Conservation (phyloP, 2,329 filamentous ascomycete species). For the Colletotrichum sp. region DNA sequence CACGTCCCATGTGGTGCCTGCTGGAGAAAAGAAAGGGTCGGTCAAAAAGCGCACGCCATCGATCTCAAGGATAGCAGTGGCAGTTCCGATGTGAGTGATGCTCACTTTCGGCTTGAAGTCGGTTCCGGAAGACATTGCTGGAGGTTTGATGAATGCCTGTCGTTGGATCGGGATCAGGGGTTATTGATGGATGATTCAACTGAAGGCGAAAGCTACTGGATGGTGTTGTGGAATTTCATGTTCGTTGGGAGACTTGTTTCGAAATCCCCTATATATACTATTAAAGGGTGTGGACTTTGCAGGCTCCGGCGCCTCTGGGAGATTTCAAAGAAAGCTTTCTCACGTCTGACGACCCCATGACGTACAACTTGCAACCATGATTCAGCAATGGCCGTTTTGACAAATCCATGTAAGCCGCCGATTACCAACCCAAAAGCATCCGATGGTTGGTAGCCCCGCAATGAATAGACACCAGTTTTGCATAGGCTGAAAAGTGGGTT, state of each 20-base stretch:
- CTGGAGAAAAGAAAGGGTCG: constrained; percentile 46
- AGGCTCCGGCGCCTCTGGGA: neutral
- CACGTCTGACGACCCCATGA: neutral
- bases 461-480: neutral
- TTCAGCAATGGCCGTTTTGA: neutral
- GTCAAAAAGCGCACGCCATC: constrained; percentile 47
- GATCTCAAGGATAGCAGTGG: constrained; percentile 51
- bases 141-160: neutral
- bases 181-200: accelerated
- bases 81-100: constrained; percentile 52
- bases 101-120: neutral
- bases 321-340: neutral
- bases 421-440: neutral
- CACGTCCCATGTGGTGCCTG: constrained; percentile 29
- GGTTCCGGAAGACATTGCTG: neutral
- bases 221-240: neutral
- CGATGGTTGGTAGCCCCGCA: neutral
- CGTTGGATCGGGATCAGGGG: accelerated
- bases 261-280: neutral
- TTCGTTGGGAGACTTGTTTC: neutral
- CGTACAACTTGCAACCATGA: neutral
- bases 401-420: neutral
- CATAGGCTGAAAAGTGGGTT: neutral
- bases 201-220: neutral
- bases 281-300: accelerated